Base-by-base conservation (phyloP, 129 eudicot species). In the Dittrichia graveolens region DNA sequence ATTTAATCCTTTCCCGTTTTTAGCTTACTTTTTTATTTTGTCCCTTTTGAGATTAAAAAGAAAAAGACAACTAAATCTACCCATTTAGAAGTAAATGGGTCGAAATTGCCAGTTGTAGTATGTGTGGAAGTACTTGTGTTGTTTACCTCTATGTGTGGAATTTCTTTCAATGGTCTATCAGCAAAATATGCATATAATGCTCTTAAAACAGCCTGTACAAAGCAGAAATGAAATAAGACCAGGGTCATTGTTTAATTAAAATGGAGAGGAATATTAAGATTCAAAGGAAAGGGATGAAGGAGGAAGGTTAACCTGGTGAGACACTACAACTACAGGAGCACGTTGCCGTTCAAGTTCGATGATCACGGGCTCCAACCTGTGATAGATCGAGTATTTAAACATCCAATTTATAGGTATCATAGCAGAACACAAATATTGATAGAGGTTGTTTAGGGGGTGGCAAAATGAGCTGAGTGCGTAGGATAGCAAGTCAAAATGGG, bases 171-270 rank as follows among this genome's bases (percentile, higher is more conserved):
- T 1, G 99, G 99, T 78, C 88, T 88, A 80, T 95, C 99, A 69
- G 99, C 99, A 80, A 95, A 95, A 84, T 95, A 95, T 7, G 99
- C 97, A 95, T 95, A 95, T 71, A 95, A 81, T 47, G 99, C 99
- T 81, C 99, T 81, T 86, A 95, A 71, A 50, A 95, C 96, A 12
- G 99, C 99, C 99, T 95, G 66, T 56, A 78, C 24, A 18, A 61
- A 54, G 43, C 15, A 40, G 44, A 53, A 60, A 15, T 4, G 3
- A 2, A 40, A 8, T 7, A 12, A 31, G 34, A 64, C 45, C 18
- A 31, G 19, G 67, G 62, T 65, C 48, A 16, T 18, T 19, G 14
- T 8, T 16, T 65, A 19, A 4, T 1, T 65, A 19, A 42, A n/a
- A n/a, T n/a, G n/a, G n/a, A 65, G 8, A 44, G 40, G 52, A 11